Conservation (phyloP, 768 basidiomycete species). For the Termitomyces sp. region DNA sequence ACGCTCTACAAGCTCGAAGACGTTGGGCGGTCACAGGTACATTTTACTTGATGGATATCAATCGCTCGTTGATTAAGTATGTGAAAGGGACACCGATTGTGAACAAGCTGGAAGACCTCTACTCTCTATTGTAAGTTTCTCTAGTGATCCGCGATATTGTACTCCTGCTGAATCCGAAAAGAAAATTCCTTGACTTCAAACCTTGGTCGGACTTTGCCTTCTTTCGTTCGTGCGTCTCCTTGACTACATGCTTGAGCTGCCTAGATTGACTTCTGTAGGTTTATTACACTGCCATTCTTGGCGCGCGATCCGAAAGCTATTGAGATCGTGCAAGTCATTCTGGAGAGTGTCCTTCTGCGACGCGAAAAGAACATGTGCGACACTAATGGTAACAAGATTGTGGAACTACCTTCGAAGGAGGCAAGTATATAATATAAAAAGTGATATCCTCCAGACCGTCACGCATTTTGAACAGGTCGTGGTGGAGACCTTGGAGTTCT, state of each 20-base stretch:
- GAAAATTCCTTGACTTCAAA: conserved; percentile 73
- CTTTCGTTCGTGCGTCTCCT: conserved; percentile 73
- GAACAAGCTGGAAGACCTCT: conserved; percentile 89
- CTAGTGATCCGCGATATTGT: background rate
- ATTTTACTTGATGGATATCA: background rate
- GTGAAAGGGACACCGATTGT: conserved; percentile 84
- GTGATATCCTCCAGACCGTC: background rate
- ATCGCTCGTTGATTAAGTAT: background rate
- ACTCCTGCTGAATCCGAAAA: conserved; percentile 22
- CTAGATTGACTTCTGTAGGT: conserved; percentile 38
- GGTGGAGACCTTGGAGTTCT: conserved; percentile 78
- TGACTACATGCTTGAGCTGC: background rate
- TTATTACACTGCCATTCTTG: conserved; percentile 90
- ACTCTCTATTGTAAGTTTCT: conserved; percentile 63
- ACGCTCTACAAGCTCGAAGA: conserved; percentile 72
- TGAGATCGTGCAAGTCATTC: conserved; percentile 91
- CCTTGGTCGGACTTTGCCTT: conserved; percentile 85
- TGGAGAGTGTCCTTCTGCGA: conserved; percentile 82
- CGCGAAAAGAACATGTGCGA: conserved; percentile 95
- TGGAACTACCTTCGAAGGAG: conserved; percentile 85
- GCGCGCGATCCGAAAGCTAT: conserved; percentile 90
- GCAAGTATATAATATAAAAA: conserved; percentile 29
- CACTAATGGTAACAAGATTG: conserved; percentile 79
- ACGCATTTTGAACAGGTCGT: conserved; percentile 40
- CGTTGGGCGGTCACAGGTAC: conserved; percentile 89